Percentiles rank a stretch among this genome's conserved stretches.
Conservation (phyloP, 83 land plant genomes). For the Picea engelmannii region DNA sequence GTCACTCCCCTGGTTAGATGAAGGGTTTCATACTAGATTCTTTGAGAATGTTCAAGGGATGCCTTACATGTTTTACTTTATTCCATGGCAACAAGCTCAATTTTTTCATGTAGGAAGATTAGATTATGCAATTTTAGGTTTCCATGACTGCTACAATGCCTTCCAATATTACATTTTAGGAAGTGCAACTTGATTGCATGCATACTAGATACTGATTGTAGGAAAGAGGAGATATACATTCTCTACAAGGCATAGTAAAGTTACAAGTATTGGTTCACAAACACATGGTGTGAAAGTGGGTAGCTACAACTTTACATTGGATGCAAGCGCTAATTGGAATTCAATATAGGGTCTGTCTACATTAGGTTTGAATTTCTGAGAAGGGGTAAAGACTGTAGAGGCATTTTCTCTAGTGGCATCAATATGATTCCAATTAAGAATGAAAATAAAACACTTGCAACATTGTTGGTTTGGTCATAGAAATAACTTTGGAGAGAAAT, state of each 20-base stretch:
- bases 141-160: no score
- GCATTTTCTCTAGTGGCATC: neutral
- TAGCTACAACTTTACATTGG: constrained; percentile 13
- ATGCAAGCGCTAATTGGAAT: constrained; percentile 23
- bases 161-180: neutral
- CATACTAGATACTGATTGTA: neutral
- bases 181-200: neutral
- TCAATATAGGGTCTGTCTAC: neutral
- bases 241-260: constrained; percentile 22
- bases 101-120: no score
- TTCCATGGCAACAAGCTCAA: no score
- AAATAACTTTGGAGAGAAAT: no score
- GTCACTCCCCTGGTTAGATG: no score
- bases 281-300: constrained; percentile 21
- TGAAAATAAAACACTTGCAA: no score
- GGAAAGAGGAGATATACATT: constrained; percentile 18
- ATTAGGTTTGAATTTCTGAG: constrained; percentile 10
- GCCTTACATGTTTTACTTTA: no score
- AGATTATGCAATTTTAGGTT: no score
- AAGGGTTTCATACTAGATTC: no score
- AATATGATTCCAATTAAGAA: no score
- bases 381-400: constrained; percentile 8
- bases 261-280: constrained; percentile 20
- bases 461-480: no score
- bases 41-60: no score